These are phyloP conservation scores for Bipolaris bicolor DNA, from an alignment of 2,329 filamentous ascomycete genomes.

Conservation along the genomic window DNA sequence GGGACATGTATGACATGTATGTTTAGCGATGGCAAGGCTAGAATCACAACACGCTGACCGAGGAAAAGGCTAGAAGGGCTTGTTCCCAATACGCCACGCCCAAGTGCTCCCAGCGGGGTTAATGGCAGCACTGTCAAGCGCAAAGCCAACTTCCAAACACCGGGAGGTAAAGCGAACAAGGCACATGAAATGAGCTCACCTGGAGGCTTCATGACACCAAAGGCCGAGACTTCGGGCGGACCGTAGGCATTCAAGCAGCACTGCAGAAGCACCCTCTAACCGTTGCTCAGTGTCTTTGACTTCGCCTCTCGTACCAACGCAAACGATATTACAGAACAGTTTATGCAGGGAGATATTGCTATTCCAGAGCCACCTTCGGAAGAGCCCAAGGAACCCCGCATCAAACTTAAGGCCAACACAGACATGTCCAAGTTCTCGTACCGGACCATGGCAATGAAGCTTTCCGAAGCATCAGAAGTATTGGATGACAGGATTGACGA, in stretches of 20 bases:
- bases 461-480: conserved; percentile 89
- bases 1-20: conserved; percentile 83
- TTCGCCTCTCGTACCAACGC: conserved; percentile 80
- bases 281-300: conserved; percentile 57
- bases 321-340: conserved; percentile 79
- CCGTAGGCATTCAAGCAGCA: conserved; percentile 45
- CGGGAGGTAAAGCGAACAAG: conserved; percentile 53
- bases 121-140: conserved; percentile 59
- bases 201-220: conserved; percentile 44
- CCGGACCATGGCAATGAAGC: conserved; percentile 92
- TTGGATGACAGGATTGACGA: conserved; percentile 95
- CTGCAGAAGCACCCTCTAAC: conserved; percentile 10
- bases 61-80: conserved; percentile 54
- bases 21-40: conserved; percentile 2
- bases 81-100: conserved; percentile 53
- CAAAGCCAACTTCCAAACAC: conserved; percentile 60
- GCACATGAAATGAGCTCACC: conserved; percentile 58
- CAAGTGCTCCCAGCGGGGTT: conserved; percentile 48
- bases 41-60: conserved; percentile 14
- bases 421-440: conserved; percentile 91
- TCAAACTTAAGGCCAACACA: conserved; percentile 84
- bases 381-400: conserved; percentile 74
- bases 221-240: conserved; percentile 44
- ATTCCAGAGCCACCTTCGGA: conserved; percentile 72
- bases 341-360: conserved; percentile 75